Conservation (phyloP, 2,329 filamentous ascomycete genomes). For the Botrytis fabae region DNA sequence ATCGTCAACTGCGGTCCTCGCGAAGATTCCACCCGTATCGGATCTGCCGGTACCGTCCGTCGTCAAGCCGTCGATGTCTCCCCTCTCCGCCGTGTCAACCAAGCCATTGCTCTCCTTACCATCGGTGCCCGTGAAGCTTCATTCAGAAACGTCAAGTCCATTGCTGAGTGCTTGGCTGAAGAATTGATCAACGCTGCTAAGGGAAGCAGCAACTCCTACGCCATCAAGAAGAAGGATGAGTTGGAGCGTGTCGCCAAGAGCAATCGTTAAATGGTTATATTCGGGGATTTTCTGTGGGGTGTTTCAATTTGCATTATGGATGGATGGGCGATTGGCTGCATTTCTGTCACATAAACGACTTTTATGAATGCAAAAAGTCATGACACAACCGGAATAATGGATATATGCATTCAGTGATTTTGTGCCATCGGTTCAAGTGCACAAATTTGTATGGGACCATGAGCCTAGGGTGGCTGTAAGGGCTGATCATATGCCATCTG, state of each 20-base stretch:
- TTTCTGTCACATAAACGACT: slow-evolving; percentile 40
- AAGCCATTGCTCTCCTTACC: slow-evolving; percentile 98
- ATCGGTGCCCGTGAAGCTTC: slow-evolving; percentile 97
- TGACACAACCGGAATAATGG: slow-evolving; percentile 21
- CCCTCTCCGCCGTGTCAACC: slow-evolving; percentile 98
- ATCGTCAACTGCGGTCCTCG: slow-evolving; percentile 99
- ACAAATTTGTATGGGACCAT: slow-evolving; percentile 11
- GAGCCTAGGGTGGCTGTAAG: slow-evolving; percentile 7
- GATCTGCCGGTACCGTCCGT: slow-evolving; percentile 98
- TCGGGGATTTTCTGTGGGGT: slow-evolving; percentile 35
- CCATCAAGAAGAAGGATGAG: slow-evolving; percentile 99
- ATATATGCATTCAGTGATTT: slow-evolving; percentile 23
- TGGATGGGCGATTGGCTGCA: slow-evolving; percentile 38
- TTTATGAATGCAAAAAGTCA: slow-evolving; percentile 23
- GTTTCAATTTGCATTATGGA: slow-evolving; percentile 40
- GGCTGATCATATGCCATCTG: slow-evolving; percentile 7
- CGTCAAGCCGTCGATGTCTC: slow-evolving; percentile 99
- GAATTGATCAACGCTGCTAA: slow-evolving; percentile 99
- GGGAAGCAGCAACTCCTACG: slow-evolving; percentile 99
- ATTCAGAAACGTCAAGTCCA: slow-evolving; percentile 99
- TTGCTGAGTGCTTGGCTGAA: slow-evolving; percentile 98
- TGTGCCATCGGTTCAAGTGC: slow-evolving; percentile 7
- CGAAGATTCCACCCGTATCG: slow-evolving; percentile 99
- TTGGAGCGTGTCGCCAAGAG: slow-evolving; percentile 99
- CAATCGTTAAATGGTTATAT: slow-evolving; percentile 81